Evolutionary conservation across 2,329 filamentous ascomycete genomes (phyloP), one percentile per base, ranked within the genome.

Genomic region (Claviceps africana): DNA sequence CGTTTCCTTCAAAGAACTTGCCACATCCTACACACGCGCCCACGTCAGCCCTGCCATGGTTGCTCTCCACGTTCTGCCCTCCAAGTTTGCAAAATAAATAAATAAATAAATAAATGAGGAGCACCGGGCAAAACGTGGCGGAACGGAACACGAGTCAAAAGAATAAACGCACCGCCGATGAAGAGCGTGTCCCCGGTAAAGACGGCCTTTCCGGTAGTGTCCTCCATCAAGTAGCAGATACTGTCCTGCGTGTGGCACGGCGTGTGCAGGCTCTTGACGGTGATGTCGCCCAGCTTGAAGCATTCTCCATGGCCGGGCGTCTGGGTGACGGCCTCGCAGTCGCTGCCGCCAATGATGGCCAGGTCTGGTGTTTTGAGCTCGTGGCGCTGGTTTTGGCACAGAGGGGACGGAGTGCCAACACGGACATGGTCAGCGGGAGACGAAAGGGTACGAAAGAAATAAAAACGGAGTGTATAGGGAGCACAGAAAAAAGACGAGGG

Each of bases 171-270:
- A 88, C 87, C 90, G 54, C 86, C 90, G 64, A 95, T 91, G 70
- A 98, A 98, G 39, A 98, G 73, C 0, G 93, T 98, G 65, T 98
- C 93, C 10, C 93, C 93, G 0, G 93, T 97, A 64, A 98, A 98
- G 3, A 98, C 88, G 8, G 78, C 90, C 61, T 79, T 83, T 53
- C 78, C 71, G 47, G 80, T 73, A 21, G 81, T 83, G 62, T 98
- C 91, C 68, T 95, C 81, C 73, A 93, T 82, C 60, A 83, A 88
- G 73, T 83, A 98, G 75, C 93, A 98, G 65, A 98, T 95, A 67
- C 90, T 96, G 71, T 98, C 93, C 71, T 96, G 90, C 1, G 93
- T 98, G 67, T 98, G 93, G 68, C 93, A 98, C 1, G 93, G 93
- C 13, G 93, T 98, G 70, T 97, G 86, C n/a, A 97, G 73, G 25